Evolutionary conservation across 192 early-diverging fungal species (phyloP).

Genomic region (Linnemannia schmuckeri): DNA sequence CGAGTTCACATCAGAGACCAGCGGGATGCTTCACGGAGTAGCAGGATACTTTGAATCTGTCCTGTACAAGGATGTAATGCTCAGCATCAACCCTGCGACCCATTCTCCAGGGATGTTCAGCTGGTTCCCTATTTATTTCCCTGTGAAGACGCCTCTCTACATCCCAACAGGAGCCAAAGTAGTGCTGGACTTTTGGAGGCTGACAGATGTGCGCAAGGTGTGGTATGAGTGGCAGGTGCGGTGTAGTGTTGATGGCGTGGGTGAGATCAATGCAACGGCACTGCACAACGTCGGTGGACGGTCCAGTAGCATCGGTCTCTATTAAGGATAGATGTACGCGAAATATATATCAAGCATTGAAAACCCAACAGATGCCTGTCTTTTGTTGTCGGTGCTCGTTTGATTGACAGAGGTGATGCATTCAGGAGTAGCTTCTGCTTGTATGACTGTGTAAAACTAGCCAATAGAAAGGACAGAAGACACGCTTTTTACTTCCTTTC

Average conservation of each 20-base stretch:
- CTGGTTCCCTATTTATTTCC: conserved; percentile 99
- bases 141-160: conserved; percentile 79
- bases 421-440: background rate
- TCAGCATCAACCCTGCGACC: conserved; percentile 83
- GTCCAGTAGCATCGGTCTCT: conserved; percentile 81
- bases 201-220: conserved; percentile 81
- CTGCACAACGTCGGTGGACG: conserved; percentile 81
- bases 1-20: conserved; percentile 66
- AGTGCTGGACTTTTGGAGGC: conserved; percentile 87
- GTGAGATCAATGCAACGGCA: conserved; percentile 56
- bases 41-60: conserved; percentile 97
- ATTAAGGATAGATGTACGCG: background rate
- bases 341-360: background rate
- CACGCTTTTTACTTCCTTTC: too few species aligned
- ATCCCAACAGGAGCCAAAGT: conserved; percentile 72
- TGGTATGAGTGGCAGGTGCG: conserved; percentile 97
- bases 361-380: too few species aligned
- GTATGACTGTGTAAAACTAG: too few species aligned
- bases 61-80: conserved; percentile 86
- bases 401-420: background rate
- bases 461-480: too few species aligned
- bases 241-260: conserved; percentile 29
- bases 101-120: conserved; percentile 96
- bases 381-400: background rate
- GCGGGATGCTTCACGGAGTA: conserved; percentile 89